phyloP scores from a whole-genome alignment of 139 green algal species.

The Gonium pectorale region DNA sequence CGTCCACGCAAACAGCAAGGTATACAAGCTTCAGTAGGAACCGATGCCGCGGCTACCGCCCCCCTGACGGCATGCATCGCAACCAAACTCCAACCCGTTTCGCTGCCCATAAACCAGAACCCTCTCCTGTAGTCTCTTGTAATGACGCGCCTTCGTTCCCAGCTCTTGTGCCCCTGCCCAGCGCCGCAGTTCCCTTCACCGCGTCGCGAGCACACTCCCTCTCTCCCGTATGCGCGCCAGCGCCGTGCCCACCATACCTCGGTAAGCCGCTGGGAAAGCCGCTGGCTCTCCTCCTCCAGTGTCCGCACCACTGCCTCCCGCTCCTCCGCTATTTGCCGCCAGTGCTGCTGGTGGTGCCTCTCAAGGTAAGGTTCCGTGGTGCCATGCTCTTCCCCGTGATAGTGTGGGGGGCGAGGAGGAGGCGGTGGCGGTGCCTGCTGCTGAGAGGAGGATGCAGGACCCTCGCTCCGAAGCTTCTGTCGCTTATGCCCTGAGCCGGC shows the following conservation, averaged over 20 bases:
- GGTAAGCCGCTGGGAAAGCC: not conserved
- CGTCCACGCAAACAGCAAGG: no score
- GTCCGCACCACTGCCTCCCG: not conserved
- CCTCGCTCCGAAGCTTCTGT: not conserved
- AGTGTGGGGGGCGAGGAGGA: not conserved
- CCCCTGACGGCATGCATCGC: no score
- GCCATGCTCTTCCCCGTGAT: not conserved
- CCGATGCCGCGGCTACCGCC: no score
- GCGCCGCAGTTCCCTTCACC: no score
- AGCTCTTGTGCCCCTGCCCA: no score
- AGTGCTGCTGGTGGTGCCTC: slow-evolving; percentile 9
- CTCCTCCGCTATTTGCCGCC: slow-evolving; percentile 21
- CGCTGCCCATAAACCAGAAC: no score
- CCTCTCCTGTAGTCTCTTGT: no score
- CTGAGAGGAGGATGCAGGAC: not conserved
- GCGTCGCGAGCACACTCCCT: no score
- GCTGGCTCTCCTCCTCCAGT: slow-evolving; percentile 27
- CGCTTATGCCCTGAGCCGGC: slow-evolving; percentile 1
- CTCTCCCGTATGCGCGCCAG: not conserved
- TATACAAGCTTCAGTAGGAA: no score
- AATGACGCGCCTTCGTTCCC: no score
- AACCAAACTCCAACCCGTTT: no score
- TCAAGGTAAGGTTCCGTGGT: not conserved
- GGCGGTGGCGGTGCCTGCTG: not conserved
- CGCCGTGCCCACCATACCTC: not conserved